Evolutionary conservation across 306 rosid species (phyloP).

Genomic region (Alnus rubra): DNA sequence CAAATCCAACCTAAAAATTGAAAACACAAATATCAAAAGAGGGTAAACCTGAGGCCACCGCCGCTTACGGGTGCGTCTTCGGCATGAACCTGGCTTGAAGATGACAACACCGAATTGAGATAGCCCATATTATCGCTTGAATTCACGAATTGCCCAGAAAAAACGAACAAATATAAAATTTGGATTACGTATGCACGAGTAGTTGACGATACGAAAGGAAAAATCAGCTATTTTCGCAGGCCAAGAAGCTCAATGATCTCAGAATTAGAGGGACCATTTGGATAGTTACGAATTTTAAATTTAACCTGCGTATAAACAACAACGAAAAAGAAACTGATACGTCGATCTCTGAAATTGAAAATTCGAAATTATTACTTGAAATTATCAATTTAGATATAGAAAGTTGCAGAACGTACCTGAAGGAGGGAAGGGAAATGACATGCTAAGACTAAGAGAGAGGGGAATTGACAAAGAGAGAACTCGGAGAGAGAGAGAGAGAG

Average conservation of each 20-base stretch:
- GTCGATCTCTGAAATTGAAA: not conserved
- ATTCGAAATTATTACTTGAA: not conserved
- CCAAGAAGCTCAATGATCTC: conserved; percentile 37
- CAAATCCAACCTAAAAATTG: conserved; percentile 31
- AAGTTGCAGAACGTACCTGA: not conserved
- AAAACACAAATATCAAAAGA: conserved; percentile 4
- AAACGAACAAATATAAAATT: conserved; percentile 31
- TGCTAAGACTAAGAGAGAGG: too few species aligned
- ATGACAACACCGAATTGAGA: conserved; percentile 72
- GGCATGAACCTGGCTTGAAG: conserved; percentile 69
- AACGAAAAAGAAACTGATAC: conserved; percentile 7
- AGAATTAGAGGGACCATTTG: conserved; percentile 35
- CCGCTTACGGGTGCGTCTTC: conserved; percentile 82
- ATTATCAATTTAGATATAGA: not conserved
- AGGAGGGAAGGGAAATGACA: too few species aligned
- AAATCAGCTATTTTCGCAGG: conserved; percentile 41
- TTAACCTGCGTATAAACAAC: conserved; percentile 52
- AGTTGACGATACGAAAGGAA: conserved; percentile 3
- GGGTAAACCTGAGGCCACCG: conserved; percentile 76
- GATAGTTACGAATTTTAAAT: conserved; percentile 28
- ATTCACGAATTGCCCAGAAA: conserved; percentile 45
- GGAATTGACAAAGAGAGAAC: too few species aligned
- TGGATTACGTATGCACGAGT: conserved; percentile 20
- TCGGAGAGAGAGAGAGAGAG: too few species aligned
- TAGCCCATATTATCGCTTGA: conserved; percentile 69